Conservation (phyloP, 179 eudicot genomes). For the Beta corolliflora region DNA sequence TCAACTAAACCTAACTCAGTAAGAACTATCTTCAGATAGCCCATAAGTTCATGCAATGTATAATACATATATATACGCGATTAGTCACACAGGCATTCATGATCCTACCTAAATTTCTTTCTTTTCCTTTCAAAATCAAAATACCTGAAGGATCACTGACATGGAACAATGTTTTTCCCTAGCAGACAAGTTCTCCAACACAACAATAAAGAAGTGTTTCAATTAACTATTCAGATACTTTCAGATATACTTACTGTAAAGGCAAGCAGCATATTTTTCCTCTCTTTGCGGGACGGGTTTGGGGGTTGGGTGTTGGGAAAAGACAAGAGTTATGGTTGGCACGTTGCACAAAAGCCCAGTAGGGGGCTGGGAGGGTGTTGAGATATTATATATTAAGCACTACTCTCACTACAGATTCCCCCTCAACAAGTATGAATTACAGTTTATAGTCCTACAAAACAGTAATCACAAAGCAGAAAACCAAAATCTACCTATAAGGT, state of each 20-base stretch:
- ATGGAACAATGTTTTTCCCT: no score
- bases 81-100: neutral
- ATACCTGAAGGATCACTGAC: neutral
- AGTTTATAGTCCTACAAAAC: neutral
- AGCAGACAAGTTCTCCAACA: no score
- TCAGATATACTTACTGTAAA: no score
- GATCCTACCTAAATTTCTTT: neutral
- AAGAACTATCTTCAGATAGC: conserved; percentile 10
- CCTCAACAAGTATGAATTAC: neutral
- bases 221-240: no score
- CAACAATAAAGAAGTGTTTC: no score
- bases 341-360: no score
- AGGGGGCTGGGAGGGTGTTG: neutral
- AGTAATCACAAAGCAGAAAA: neutral
- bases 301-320: no score
- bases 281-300: no score
- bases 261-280: no score
- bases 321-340: no score
- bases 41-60: neutral
- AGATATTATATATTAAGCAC: neutral
- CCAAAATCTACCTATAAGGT: neutral
- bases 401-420: neutral
- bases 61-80: neutral
- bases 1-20: neutral
- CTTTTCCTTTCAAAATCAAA: neutral